phyloP scores from a whole-genome alignment of 2,329 filamentous ascomycete genomes.

The Bipolaris victoriae region DNA sequence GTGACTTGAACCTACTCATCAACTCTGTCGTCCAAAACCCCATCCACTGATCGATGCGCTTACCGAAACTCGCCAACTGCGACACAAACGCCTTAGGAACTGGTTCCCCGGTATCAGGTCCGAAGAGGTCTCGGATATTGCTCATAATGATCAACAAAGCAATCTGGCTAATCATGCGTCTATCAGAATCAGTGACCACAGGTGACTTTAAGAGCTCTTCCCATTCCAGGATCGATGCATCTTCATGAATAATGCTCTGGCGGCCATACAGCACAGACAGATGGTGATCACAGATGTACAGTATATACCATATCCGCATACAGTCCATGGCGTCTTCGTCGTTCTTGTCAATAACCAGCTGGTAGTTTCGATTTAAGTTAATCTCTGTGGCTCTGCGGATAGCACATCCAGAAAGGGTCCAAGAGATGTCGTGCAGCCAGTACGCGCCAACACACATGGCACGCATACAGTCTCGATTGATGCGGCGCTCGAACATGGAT shows the following conservation, averaged over 20 bases:
- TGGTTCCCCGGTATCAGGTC: slow-evolving; percentile 60
- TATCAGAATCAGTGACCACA: slow-evolving; percentile 61
- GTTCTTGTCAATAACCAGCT: slow-evolving; percentile 48
- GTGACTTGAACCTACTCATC: slow-evolving; percentile 40
- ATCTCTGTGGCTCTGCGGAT: slow-evolving; percentile 59
- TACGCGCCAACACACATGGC: slow-evolving; percentile 67
- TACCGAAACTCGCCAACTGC: slow-evolving; percentile 54
- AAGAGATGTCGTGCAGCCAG: slow-evolving; percentile 67
- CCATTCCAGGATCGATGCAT: slow-evolving; percentile 63
- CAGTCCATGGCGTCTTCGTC: slow-evolving; percentile 58
- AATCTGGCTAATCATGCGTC: slow-evolving; percentile 64
- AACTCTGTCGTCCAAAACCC: slow-evolving; percentile 56
- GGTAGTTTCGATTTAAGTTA: slow-evolving; percentile 54
- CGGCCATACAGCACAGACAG: slow-evolving; percentile 67
- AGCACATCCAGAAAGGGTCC: slow-evolving; percentile 65
- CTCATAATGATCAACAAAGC: slow-evolving; percentile 64
- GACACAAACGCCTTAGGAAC: slow-evolving; percentile 59
- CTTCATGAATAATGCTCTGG: slow-evolving; percentile 64
- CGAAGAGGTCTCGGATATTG: slow-evolving; percentile 62
- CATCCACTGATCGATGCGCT: slow-evolving; percentile 59
- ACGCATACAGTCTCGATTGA: slow-evolving; percentile 64
- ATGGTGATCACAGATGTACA: slow-evolving; percentile 70
- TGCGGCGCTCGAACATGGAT: slow-evolving; percentile 64
- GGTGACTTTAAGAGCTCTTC: slow-evolving; percentile 62
- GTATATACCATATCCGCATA: slow-evolving; percentile 64